phyloP scores from a whole-genome alignment of 768 basidiomycete genomes.

The Lactarius deliciosus region DNA sequence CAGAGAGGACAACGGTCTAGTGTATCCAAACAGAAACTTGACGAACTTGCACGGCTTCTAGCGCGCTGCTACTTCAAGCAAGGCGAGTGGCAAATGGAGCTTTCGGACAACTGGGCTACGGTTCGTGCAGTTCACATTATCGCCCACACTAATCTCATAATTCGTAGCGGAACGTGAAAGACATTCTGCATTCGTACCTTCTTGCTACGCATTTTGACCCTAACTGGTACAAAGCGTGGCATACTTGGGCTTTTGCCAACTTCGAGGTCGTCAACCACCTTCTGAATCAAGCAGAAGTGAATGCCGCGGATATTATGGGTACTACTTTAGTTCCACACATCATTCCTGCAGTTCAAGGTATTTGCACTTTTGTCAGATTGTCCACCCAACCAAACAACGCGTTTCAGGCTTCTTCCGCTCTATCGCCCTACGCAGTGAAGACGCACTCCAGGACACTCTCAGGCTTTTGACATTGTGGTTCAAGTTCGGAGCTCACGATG shows the following conservation, averaged over 20 bases:
- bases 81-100: conserved; percentile 88
- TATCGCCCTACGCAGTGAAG: conserved; percentile 84
- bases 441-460: conserved; percentile 92
- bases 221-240: conserved; percentile 99
- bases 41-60: conserved; percentile 77
- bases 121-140: conserved; percentile 46
- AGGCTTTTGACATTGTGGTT: conserved; percentile 96
- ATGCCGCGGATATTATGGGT: conserved; percentile 56
- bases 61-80: conserved; percentile 96
- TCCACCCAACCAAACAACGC: conserved; percentile 17
- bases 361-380: background rate
- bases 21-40: conserved; percentile 58
- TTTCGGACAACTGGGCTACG: conserved; percentile 78
- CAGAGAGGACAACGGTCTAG: conserved; percentile 49
- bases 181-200: conserved; percentile 81
- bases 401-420: conserved; percentile 88
- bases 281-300: conserved; percentile 62
- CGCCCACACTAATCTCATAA: conserved; percentile 23
- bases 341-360: conserved; percentile 88
- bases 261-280: conserved; percentile 88
- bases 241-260: conserved; percentile 96
- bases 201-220: conserved; percentile 90
- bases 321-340: conserved; percentile 78
- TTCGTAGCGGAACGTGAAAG: conserved; percentile 70
- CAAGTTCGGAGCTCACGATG: conserved; percentile 88